Percentiles rank a stretch among this genome's conserved stretches.
phyloP scores from a whole-genome alignment of 176 grass and related monocot genomes.

The Alopecurus myosuroides region DNA sequence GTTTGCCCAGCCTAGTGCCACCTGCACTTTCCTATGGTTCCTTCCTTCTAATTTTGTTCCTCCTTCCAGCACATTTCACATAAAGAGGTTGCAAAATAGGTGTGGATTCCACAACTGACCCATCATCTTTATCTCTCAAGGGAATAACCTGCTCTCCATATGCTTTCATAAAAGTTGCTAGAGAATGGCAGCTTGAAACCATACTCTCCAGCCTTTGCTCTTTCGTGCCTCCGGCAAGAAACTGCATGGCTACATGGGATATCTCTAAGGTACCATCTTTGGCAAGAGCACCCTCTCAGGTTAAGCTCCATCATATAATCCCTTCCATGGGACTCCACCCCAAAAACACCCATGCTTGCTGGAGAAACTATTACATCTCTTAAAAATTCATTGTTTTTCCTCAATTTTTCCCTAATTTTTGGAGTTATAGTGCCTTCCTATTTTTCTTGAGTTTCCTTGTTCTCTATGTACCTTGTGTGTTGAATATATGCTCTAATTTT shows the following conservation, averaged over 20 bases:
- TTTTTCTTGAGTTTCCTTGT: no score
- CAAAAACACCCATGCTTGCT: not conserved
- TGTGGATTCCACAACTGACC: not conserved
- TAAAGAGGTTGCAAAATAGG: not conserved
- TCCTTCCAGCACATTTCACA: no score
- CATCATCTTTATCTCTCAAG: not conserved
- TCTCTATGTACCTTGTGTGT: no score
- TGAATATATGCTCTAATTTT: no score
- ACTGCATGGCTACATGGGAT: not conserved
- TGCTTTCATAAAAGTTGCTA: not conserved
- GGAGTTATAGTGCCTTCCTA: no score
- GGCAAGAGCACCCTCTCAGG: not conserved
- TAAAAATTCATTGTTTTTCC: not conserved
- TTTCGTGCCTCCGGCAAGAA: not conserved
- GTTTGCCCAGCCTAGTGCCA: not conserved
- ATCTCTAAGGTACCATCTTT: not conserved
- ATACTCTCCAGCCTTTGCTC: not conserved
- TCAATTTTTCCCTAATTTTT: not conserved
- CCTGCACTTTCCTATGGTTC: not conserved
- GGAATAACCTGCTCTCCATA: not conserved
- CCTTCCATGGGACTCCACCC: not conserved
- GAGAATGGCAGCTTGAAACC: not conserved
- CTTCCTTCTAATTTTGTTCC: no score
- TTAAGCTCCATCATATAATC: not conserved
- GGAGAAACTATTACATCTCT: no score